A percentile compares a stretch with the other conserved stretches of the same genome.
Evolutionary conservation across 75 land plant genomes (phyloP).

Genomic region (Pinus tabuliformis): DNA sequence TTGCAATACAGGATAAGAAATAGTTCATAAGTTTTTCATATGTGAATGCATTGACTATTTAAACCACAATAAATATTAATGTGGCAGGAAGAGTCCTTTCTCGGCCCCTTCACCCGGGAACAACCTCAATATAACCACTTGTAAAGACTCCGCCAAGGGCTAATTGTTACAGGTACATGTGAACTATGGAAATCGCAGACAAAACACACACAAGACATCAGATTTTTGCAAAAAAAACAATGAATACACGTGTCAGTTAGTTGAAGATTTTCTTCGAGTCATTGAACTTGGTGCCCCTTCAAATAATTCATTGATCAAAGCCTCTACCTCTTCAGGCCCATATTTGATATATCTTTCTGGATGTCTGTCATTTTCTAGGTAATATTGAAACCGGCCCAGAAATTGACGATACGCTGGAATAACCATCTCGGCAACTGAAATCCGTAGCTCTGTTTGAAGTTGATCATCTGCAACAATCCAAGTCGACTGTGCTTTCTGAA

Average conservation of each 20-base stretch:
- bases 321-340: constrained; percentile 77
- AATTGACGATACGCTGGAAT: constrained; percentile 80
- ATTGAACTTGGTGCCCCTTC: constrained; percentile 53
- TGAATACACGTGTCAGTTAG: neutral
- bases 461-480: constrained; percentile 84
- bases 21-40: no score
- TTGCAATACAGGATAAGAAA: no score
- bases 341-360: constrained; percentile 73
- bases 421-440: constrained; percentile 68
- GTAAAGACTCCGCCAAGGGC: no score
- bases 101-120: no score
- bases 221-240: no score
- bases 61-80: no score
- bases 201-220: no score
- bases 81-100: no score
- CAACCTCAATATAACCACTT: no score
- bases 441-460: constrained; percentile 74
- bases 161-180: no score
- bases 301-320: constrained; percentile 63
- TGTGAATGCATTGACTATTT: no score
- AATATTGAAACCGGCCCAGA: constrained; percentile 55
- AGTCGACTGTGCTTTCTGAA: constrained; percentile 62
- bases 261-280: constrained; percentile 34
- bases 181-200: no score
- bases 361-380: constrained; percentile 54